Evolutionary conservation across 2,329 filamentous ascomycete genomes (phyloP), one percentile per base, ranked within the genome.

Genomic region (Hypomyces rosellus): DNA sequence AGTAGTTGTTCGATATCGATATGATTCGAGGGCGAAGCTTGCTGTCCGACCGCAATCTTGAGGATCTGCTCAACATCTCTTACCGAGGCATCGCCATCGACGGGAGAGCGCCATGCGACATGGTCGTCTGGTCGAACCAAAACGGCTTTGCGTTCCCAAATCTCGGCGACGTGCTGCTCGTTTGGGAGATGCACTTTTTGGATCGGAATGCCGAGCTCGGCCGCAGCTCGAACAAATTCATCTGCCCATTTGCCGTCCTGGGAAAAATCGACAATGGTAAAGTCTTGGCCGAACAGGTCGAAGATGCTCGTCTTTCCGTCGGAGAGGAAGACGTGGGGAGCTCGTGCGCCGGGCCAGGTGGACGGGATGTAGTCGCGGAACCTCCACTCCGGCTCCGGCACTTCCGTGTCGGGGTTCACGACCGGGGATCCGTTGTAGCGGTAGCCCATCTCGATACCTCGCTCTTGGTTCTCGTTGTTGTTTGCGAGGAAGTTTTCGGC

Each of bases 391-490:
- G 25, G 4, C 34, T 49, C 47, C 12, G 20, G 16, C 13, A 30
- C 47, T 7, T 49, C 47, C 8, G 47, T 6, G 22, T 49, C 47
- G 3, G 34, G 34, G 16, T 44, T 16, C 34, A 49, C 8, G 15
- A 49, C 3, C 2, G 47, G 47, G 5, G 47, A 49, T 30, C 20
- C 34, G 33, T 46, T 48, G 41, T 63, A 60, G 9, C 57, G 48
- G 44, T 64, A 62, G 3, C 55, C 62, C 56, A 65, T 53, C 45
- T 65, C 63, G 16, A 64, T 57, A 2, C 62, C 62, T 13, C 55
- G 53, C 18, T 61, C 58, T 33, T 55, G 57, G 44, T 63, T 62
- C 48, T 65, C 63, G 3, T 50, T 55, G 34, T 64, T 56, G 18
- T 63, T 53, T 12, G 45, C 36, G 3, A 34, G 14, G 12, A 43